phyloP scores from a whole-genome alignment of 108 stramenopile species.

The Mediolabrus comicus region DNA sequence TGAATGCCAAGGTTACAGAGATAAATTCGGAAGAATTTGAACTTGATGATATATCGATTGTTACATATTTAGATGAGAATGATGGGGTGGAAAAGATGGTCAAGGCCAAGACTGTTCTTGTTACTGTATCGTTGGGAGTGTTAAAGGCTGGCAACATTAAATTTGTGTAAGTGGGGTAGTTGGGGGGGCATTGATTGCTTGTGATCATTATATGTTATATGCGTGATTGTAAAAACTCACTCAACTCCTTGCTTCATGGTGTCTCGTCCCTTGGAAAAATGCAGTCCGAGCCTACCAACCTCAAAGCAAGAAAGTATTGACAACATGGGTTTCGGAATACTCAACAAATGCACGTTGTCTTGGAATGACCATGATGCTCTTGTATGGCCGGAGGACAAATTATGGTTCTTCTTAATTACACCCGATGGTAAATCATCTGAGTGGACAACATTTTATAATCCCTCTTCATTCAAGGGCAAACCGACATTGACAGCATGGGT shows the following conservation, averaged over 20 bases:
- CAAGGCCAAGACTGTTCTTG: slow-evolving; percentile 24
- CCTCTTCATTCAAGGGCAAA: slow-evolving; percentile 10
- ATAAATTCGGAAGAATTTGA: background rate
- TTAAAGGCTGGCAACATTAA: too few relatives aligned
- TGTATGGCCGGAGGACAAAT: slow-evolving; percentile 36
- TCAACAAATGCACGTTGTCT: slow-evolving; percentile 54
- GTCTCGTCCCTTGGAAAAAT: too few relatives aligned
- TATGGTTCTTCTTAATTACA: slow-evolving; percentile 26
- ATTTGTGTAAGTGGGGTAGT: too few relatives aligned
- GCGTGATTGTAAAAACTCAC: too few relatives aligned
- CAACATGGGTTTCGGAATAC: too few relatives aligned
- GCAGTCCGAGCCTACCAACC: too few relatives aligned
- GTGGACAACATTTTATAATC: slow-evolving; percentile 40
- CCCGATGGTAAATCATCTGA: slow-evolving; percentile 16
- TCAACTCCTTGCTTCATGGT: too few relatives aligned
- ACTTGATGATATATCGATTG: background rate
- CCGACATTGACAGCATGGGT: slow-evolving; percentile 20
- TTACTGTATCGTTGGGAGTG: slow-evolving; percentile 70
- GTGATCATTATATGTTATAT: too few relatives aligned
- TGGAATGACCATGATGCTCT: slow-evolving; percentile 29
- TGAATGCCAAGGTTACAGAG: slow-evolving; percentile 5
- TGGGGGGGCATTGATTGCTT: too few relatives aligned
- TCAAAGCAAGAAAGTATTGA: too few relatives aligned
- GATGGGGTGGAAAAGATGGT: background rate
- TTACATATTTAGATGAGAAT: background rate